Conservation (phyloP, 441 rosid genomes). For the Populus hybrid region DNA sequence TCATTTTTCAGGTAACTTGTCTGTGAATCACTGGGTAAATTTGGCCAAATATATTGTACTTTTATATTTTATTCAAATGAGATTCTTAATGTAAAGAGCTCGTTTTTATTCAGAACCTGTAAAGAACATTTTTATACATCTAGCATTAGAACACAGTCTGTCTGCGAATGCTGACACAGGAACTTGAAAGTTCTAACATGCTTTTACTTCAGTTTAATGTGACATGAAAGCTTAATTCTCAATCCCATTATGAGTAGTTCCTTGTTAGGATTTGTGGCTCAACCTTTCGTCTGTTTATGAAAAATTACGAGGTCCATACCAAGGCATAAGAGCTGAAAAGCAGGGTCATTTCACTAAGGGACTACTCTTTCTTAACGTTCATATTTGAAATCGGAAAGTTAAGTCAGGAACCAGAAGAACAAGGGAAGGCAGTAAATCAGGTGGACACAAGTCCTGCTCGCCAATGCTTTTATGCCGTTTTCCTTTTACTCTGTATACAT, state of each 20-base stretch:
- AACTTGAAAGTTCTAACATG: neutral
- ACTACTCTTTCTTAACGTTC: neutral
- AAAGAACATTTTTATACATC: neutral
- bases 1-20: slow-evolving; percentile 76
- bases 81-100: neutral
- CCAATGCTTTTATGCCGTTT: neutral
- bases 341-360: neutral
- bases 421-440: neutral
- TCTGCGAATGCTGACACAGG: neutral
- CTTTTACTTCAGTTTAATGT: neutral
- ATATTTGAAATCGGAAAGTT: neutral
- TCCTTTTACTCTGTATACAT: neutral
- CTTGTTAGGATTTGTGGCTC: neutral
- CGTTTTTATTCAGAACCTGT: neutral
- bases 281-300: neutral
- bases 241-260: neutral
- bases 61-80: neutral
- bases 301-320: neutral
- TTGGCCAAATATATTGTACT: neutral
- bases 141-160: neutral
- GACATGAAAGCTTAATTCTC: neutral
- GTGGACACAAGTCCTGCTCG: neutral
- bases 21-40: neutral
- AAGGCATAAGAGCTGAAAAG: neutral
- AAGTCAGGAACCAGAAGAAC: neutral